Percentiles rank a stretch among this genome's conserved stretches.
Evolutionary conservation across 1,284 basidiomycete genomes (phyloP).

Genomic region (Flammula alnicola): DNA sequence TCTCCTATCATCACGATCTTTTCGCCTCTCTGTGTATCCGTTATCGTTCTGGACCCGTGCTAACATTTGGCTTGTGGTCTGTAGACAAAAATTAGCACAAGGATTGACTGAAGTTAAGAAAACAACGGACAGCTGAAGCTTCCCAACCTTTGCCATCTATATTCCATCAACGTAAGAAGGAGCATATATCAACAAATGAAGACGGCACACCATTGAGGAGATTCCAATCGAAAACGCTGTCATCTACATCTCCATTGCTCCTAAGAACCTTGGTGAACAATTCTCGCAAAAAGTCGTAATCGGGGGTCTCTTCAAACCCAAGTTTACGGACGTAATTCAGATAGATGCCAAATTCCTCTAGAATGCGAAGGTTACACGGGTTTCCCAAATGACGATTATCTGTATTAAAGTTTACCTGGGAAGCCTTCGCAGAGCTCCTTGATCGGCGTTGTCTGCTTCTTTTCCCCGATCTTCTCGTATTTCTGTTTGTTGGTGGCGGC

Average conservation of each 20-base stretch:
- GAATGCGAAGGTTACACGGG: conserved; percentile 15
- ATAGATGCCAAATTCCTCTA: conserved; percentile 89
- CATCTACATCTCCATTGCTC: conserved; percentile 86
- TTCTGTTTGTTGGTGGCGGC: conserved; percentile 98
- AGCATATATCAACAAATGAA: conserved; percentile 6
- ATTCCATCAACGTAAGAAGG: conserved; percentile 1
- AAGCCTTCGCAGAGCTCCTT: conserved; percentile 93
- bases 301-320: conserved; percentile 93
- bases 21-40: conserved; percentile 58
- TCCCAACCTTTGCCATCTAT: conserved; percentile 96
- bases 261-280: conserved; percentile 92
- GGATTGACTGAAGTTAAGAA: conserved; percentile 3
- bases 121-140: conserved; percentile 66
- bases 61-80: conserved; percentile 65
- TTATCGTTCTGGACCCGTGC: conserved; percentile 60
- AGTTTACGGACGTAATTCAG: conserved; percentile 89
- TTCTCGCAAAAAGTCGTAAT: conserved; percentile 95
- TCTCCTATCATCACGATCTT: conserved; percentile 62
- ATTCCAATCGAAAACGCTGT: conserved; percentile 92
- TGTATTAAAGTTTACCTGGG: conserved; percentile 60
- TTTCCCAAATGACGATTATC: conserved; percentile 1
- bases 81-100: conserved; percentile 24
- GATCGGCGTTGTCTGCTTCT: conserved; percentile 96
- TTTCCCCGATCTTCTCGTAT: conserved; percentile 99
- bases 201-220: conserved; percentile 65